Percentiles rank a stretch among this genome's conserved stretches.
phyloP scores from a whole-genome alignment of 495 filamentous ascomycete species.

The Lophiotrema nucula region DNA sequence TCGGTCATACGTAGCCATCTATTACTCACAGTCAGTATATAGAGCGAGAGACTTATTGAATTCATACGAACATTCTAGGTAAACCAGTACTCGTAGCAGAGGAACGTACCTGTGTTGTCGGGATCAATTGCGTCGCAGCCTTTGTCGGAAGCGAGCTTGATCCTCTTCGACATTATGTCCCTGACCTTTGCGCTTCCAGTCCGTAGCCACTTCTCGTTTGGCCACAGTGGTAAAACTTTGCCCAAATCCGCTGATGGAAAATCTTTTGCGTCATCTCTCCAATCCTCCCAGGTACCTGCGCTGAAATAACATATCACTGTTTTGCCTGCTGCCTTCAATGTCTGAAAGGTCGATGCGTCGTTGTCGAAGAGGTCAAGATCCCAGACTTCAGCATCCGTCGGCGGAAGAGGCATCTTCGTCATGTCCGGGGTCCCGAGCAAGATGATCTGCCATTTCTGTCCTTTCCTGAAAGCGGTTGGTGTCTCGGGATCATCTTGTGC shows the following conservation, averaged over 20 bases:
- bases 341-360: slow-evolving; percentile 43
- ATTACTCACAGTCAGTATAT: slow-evolving; percentile 33
- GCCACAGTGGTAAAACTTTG: slow-evolving; percentile 59
- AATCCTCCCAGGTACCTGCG: slow-evolving; percentile 63
- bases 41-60: too few relatives aligned
- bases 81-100: too few relatives aligned
- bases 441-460: slow-evolving; percentile 30
- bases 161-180: slow-evolving; percentile 57
- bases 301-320: slow-evolving; percentile 75
- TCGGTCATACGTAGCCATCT: slow-evolving; percentile 54
- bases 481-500: background rate
- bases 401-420: slow-evolving; percentile 22
- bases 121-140: slow-evolving; percentile 73
- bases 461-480: slow-evolving; percentile 5
- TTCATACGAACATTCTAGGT: too few relatives aligned
- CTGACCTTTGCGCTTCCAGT: slow-evolving; percentile 52
- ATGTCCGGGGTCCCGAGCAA: slow-evolving; percentile 17
- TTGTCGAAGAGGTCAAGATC: slow-evolving; percentile 65
- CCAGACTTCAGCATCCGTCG: slow-evolving; percentile 50
- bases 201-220: slow-evolving; percentile 65
- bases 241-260: slow-evolving; percentile 56
- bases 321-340: slow-evolving; percentile 49
- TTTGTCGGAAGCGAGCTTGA: slow-evolving; percentile 56
- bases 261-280: slow-evolving; percentile 54
- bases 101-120: slow-evolving; percentile 52